Conservation (phyloP, 129 eudicot genomes). For the Oenanthe sinensis region DNA sequence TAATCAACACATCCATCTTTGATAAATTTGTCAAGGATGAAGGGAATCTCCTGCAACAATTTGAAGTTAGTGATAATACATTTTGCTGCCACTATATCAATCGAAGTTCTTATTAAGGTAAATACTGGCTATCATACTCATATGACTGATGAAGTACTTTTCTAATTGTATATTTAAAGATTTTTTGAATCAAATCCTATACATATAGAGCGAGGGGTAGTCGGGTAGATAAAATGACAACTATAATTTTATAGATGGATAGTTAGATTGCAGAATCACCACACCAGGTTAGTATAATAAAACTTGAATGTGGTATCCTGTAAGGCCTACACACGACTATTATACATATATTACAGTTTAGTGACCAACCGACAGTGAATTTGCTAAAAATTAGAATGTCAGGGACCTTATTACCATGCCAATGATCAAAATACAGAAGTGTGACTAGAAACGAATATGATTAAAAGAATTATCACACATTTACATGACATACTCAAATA, state of each 20-base stretch:
- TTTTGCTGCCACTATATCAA: not conserved
- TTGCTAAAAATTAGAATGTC: not conserved
- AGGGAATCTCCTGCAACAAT: slow-evolving; percentile 65
- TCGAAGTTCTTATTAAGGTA: not conserved
- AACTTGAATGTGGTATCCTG: not conserved
- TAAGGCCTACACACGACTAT: not conserved
- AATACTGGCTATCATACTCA: not conserved
- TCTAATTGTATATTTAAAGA: not conserved
- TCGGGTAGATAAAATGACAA: not conserved
- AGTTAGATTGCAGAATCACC: not conserved
- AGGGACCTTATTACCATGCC: not conserved
- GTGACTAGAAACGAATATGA: too few relatives aligned
- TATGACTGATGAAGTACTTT: not conserved
- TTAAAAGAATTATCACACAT: not conserved
- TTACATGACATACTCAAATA: slow-evolving; percentile 51
- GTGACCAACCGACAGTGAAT: not conserved
- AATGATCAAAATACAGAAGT: too few relatives aligned
- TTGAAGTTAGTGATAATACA: slow-evolving; percentile 4
- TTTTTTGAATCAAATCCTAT: not conserved
- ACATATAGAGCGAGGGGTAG: not conserved
- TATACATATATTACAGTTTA: not conserved
- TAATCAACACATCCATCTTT: slow-evolving; percentile 65
- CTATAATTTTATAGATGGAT: not conserved
- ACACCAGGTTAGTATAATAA: not conserved
- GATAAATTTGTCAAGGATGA: slow-evolving; percentile 51